Percentiles rank a stretch among this genome's conserved stretches.
phyloP scores from a whole-genome alignment of 2,329 filamentous ascomycete species.

The Aspergillus luchuensis region DNA sequence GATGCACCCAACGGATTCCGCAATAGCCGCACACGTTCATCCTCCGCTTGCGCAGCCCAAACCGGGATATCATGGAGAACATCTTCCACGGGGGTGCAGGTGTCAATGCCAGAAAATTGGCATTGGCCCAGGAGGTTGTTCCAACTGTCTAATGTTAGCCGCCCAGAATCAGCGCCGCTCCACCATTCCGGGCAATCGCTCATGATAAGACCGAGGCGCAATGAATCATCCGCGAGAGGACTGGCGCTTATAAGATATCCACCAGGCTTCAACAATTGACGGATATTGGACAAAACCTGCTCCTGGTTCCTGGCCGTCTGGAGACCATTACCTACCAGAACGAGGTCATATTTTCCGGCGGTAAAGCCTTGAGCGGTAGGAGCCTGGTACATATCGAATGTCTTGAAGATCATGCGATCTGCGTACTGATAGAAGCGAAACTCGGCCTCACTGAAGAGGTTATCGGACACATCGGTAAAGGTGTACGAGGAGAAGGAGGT shows the following conservation, averaged over 20 bases:
- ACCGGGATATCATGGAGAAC: neutral
- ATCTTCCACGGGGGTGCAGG: neutral
- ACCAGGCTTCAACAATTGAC: constrained; percentile 35
- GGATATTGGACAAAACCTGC: constrained; percentile 34
- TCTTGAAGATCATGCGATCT: neutral
- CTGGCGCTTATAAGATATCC: neutral
- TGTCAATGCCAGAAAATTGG: neutral
- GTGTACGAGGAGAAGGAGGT: neutral
- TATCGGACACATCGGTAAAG: neutral
- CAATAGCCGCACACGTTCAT: neutral
- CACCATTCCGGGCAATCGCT: constrained; percentile 4
- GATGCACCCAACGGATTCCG: neutral
- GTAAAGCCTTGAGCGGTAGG: constrained; percentile 40
- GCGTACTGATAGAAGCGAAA: neutral
- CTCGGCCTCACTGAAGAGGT: neutral
- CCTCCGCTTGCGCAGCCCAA: neutral
- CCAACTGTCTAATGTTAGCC: neutral
- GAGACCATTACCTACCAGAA: constrained; percentile 43
- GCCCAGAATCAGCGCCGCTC: neutral
- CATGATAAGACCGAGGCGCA: neutral
- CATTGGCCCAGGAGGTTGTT: neutral
- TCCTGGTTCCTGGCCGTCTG: constrained; percentile 38
- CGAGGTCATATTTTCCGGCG: constrained; percentile 36
- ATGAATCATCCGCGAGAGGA: neutral
- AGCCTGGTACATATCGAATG: constrained; percentile 16